Percentiles rank a stretch among this genome's conserved stretches.
Conservation (phyloP, 129 eudicot genomes). For the Flaveria robusta region DNA sequence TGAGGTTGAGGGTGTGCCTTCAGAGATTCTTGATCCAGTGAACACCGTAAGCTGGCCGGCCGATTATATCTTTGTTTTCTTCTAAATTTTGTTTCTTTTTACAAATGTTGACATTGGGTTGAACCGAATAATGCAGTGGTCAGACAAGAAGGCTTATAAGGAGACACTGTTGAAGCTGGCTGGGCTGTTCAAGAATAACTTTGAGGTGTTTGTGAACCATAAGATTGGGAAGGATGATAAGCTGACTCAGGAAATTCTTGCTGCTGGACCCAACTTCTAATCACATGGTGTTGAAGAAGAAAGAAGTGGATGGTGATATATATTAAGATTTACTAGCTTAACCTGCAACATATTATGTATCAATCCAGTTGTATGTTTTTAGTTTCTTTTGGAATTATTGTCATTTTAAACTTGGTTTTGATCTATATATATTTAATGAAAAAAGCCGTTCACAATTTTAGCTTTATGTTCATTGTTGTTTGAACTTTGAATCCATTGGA, state of each 20-base stretch:
- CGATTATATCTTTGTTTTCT: not conserved
- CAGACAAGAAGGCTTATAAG: conserved; percentile 68
- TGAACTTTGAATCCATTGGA: not conserved
- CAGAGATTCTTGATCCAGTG: conserved; percentile 80
- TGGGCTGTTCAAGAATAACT: conserved; percentile 86
- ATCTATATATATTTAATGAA: conserved; percentile 27
- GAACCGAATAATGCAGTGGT: conserved; percentile 63
- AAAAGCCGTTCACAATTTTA: not conserved
- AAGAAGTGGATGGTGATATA: conserved; percentile 22
- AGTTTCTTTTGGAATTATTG: conserved; percentile 13
- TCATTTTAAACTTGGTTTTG: conserved; percentile 14
- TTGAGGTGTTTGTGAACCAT: conserved; percentile 68
- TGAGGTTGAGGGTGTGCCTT: conserved; percentile 93
- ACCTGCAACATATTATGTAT: conserved; percentile 24
- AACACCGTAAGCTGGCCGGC: conserved; percentile 64
- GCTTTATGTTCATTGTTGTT: not conserved
- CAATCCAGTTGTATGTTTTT: conserved; percentile 25
- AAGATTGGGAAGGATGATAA: conserved; percentile 84
- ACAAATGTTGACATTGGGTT: conserved; percentile 7
- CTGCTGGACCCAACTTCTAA: conserved; percentile 88
- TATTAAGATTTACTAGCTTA: conserved; percentile 23
- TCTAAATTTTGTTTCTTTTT: not conserved
- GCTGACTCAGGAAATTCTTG: conserved; percentile 74
- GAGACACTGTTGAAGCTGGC: conserved; percentile 80
- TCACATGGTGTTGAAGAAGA: conserved; percentile 8